phyloP scores from a whole-genome alignment of 1,284 basidiomycete genomes.

The Volvariella surrecta region DNA sequence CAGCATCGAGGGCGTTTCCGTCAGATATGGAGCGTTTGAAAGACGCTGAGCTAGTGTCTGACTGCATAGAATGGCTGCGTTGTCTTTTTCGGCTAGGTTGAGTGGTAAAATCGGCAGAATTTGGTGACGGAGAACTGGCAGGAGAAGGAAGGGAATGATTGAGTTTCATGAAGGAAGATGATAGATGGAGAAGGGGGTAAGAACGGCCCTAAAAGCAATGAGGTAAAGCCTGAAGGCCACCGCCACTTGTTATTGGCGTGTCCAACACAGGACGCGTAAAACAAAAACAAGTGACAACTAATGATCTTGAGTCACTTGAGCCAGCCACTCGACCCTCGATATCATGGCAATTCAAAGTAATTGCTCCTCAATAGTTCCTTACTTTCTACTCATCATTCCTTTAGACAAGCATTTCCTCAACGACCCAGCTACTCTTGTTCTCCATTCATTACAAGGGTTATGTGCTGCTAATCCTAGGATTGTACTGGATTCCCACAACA shows the following conservation, averaged over 20 bases:
- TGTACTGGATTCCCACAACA: slow-evolving; percentile 57
- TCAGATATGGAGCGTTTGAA: slow-evolving; percentile 65
- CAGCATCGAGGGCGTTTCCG: slow-evolving; percentile 35
- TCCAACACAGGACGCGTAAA: slow-evolving; percentile 3
- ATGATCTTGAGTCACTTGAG: slow-evolving; percentile 2
- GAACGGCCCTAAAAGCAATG: neutral
- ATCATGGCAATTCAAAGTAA: slow-evolving; percentile 28
- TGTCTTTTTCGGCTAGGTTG: slow-evolving; percentile 36
- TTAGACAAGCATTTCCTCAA: slow-evolving; percentile 72
- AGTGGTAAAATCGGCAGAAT: slow-evolving; percentile 18
- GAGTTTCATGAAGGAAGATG: slow-evolving; percentile 10
- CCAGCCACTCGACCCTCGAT: slow-evolving; percentile 8
- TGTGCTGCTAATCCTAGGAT: slow-evolving; percentile 64
- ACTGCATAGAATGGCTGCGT: slow-evolving; percentile 39
- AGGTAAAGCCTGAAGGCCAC: neutral
- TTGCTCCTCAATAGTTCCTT: neutral
- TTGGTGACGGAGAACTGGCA: slow-evolving; percentile 20
- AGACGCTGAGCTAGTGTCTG: slow-evolving; percentile 51
- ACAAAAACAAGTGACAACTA: slow-evolving; percentile 1
- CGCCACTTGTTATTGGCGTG: no score
- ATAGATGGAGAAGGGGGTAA: neutral
- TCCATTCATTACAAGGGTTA: slow-evolving; percentile 72
- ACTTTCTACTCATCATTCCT: slow-evolving; percentile 1
- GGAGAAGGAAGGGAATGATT: slow-evolving; percentile 22
- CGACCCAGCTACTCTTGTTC: slow-evolving; percentile 56